A percentile compares a stretch with the other conserved stretches of the same genome.
phyloP scores from a whole-genome alignment of 352 stramenopile genomes.

The Peronospora farinosa region DNA sequence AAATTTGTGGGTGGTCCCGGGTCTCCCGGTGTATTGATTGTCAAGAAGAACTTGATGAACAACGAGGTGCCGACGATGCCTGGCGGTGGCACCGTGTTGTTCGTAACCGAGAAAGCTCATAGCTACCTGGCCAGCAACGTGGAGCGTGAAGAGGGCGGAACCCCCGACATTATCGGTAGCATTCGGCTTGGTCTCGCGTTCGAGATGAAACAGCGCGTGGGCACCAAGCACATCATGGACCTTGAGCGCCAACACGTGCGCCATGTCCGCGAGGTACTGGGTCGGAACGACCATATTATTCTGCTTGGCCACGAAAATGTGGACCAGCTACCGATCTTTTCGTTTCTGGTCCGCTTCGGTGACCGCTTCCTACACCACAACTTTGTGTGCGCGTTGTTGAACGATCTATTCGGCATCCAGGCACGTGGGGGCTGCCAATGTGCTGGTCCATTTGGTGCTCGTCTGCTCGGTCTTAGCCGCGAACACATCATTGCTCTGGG shows the following conservation, averaged over 20 bases:
- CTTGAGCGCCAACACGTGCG: conserved; percentile 44
- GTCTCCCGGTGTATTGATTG: conserved; percentile 90
- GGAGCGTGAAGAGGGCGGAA: conserved; percentile 93
- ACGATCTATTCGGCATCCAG: conserved; percentile 97
- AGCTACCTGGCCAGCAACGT: conserved; percentile 71
- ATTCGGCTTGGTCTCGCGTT: conserved; percentile 91
- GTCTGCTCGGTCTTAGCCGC: conserved; percentile 87
- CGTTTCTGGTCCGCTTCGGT: conserved; percentile 89
- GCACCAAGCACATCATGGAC: conserved; percentile 43
- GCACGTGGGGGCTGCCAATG: conserved; percentile 54
- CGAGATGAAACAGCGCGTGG: conserved; percentile 80
- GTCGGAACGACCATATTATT: conserved; percentile 63
- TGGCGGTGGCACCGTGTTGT: conserved; percentile 47
- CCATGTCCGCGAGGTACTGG: conserved; percentile 37
- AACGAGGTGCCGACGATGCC: conserved; percentile 54
- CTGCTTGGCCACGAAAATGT: conserved; percentile 69
- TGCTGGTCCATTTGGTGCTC: conserved; percentile 91
- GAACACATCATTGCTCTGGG: conserved; percentile 68
- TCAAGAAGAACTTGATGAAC: conserved; percentile 87
- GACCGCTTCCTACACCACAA: conserved; percentile 95
- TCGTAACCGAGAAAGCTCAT: conserved; percentile 54
- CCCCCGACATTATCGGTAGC: conserved; percentile 92
- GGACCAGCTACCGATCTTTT: conserved; percentile 88
- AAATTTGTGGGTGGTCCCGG: conserved; percentile 93
- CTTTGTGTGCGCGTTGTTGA: conserved; percentile 95